Conservation (phyloP, 1,139 yeast species). For the Candida labiduridarum region DNA sequence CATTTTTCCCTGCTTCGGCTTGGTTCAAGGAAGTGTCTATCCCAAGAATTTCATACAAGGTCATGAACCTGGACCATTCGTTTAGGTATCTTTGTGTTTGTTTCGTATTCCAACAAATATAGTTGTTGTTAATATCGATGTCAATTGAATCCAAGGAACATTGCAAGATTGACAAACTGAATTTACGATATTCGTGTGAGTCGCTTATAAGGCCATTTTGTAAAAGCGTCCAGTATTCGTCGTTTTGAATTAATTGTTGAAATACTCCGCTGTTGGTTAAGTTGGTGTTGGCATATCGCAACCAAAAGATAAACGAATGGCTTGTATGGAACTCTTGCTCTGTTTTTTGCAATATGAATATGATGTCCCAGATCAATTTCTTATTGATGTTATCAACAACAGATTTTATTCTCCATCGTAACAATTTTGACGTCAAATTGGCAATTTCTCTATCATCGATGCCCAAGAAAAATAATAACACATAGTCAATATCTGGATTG, state of each 20-base stretch:
- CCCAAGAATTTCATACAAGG: conserved; percentile 78
- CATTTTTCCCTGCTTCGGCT: conserved; percentile 74
- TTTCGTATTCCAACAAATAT: conserved; percentile 50
- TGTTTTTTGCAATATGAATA: conserved; percentile 37
- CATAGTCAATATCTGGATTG: conserved; percentile 21
- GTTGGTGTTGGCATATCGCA: conserved; percentile 45
- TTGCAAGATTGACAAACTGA: conserved; percentile 68
- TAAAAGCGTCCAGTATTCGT: conserved; percentile 60
- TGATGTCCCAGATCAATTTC: conserved; percentile 45
- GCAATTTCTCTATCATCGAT: conserved; percentile 37
- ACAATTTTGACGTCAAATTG: conserved; percentile 32
- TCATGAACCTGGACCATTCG: conserved; percentile 73
- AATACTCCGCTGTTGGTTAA: conserved; percentile 25
- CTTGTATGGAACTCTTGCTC: conserved; percentile 34
- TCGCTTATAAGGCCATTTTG: conserved; percentile 59
- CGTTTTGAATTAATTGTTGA: conserved; percentile 34
- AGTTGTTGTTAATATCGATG: conserved; percentile 37
- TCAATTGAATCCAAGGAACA: conserved; percentile 55
- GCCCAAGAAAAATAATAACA: conserved; percentile 34
- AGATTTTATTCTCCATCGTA: conserved; percentile 52
- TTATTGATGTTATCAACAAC: conserved; percentile 27
- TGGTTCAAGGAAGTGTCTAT: conserved; percentile 88
- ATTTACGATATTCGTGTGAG: conserved; percentile 72
- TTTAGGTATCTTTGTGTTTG: conserved; percentile 34
- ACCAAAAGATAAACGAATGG: conserved; percentile 56